Percentiles rank a stretch among this genome's conserved stretches.
Evolutionary conservation across 306 rosid genomes (phyloP).

Genomic region (Trichosanthes cucumerina): DNA sequence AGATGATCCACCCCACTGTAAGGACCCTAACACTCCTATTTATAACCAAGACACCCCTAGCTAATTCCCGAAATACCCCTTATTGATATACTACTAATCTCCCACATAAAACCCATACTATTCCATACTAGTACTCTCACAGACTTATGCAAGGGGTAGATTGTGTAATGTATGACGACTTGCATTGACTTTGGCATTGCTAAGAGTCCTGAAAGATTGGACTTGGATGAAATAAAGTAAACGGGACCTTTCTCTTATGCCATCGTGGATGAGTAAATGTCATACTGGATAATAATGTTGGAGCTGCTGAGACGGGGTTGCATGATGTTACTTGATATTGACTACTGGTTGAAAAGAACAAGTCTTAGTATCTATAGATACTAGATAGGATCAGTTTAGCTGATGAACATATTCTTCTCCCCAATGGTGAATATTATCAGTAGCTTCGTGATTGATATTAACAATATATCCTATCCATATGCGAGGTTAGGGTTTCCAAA

Average conservation of each 20-base stretch:
- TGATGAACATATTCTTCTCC: neutral
- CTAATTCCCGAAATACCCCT: too few species aligned
- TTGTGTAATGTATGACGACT: conserved; percentile 27
- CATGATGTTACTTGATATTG: conserved; percentile 77
- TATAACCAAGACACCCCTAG: too few species aligned
- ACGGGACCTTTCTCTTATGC: conserved; percentile 37
- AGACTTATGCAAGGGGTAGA: conserved; percentile 49
- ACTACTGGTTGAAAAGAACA: conserved; percentile 44
- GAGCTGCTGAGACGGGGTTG: conserved; percentile 70
- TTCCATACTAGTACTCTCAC: too few species aligned
- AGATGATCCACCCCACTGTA: too few species aligned
- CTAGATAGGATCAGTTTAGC: neutral
- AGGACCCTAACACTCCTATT: too few species aligned
- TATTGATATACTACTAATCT: too few species aligned
- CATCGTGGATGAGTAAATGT: conserved; percentile 64
- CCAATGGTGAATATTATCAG: neutral
- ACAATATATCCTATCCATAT: neutral
- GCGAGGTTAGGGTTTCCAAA: conserved; percentile 41
- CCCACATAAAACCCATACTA: too few species aligned
- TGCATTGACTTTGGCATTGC: conserved; percentile 18
- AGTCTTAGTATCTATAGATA: neutral
- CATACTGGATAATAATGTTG: conserved; percentile 76
- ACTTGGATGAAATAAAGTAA: conserved; percentile 39
- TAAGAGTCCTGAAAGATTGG: conserved; percentile 37
- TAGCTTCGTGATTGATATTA: conserved; percentile 8